Conservation (phyloP, 257 asterid species). For the Petunia secreta region DNA sequence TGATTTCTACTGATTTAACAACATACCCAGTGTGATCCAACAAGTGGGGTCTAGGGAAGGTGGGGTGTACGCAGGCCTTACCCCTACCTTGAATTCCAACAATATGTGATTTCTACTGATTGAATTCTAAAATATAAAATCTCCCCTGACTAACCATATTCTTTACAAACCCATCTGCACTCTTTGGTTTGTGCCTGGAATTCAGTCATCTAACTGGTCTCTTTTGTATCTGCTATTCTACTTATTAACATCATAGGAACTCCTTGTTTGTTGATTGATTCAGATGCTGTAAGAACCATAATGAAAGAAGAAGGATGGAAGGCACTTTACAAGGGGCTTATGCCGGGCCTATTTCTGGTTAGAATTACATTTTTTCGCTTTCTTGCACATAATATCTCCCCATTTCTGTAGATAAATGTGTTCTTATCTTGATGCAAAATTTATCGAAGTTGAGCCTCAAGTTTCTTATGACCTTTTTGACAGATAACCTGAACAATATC, state of each 20-base stretch:
- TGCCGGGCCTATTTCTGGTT: conserved; percentile 89
- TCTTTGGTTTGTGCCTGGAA: conserved; percentile 2
- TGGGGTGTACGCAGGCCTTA: too few relatives aligned
- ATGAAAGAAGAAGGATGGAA: conserved; percentile 95
- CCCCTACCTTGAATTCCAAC: too few relatives aligned
- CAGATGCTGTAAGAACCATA: conserved; percentile 93
- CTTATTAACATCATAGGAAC: conserved; percentile 13
- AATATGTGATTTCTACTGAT: too few relatives aligned
- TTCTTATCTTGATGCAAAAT: not conserved
- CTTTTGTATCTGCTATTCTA: not conserved
- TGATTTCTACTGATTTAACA: too few relatives aligned
- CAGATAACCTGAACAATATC: not conserved
- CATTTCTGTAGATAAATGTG: not conserved
- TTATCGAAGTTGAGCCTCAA: not conserved
- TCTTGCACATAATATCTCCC: not conserved
- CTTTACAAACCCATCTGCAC: not conserved
- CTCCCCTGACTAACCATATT: too few relatives aligned
- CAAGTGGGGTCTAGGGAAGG: too few relatives aligned
- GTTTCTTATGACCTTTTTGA: not conserved
- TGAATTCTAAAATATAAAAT: too few relatives aligned
- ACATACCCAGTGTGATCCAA: too few relatives aligned
- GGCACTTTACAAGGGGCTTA: conserved; percentile 87
- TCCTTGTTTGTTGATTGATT: conserved; percentile 31
- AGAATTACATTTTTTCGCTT: conserved; percentile 34
- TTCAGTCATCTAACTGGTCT: not conserved